Evolutionary conservation across 192 early-diverging fungal genomes (phyloP), one percentile per base, ranked within the genome.

Genomic region (Backusella psychrophila): DNA sequence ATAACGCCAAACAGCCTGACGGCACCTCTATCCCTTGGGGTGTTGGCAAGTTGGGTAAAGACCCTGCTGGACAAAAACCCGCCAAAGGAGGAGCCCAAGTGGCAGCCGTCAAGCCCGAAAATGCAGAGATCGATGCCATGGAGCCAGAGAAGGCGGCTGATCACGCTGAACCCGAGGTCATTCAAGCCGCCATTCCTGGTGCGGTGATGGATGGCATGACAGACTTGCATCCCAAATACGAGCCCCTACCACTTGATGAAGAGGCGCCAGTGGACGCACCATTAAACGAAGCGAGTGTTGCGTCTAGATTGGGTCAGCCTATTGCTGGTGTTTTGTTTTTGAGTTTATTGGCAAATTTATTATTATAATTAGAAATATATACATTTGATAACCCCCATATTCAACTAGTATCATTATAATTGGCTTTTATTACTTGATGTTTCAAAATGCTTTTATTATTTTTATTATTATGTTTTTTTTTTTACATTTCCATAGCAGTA

Each of bases 401-500:
- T 33, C 33, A 33, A 33, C 33, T 33, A 33, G 33, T 33, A 33
- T 33, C 29, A 29, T 29, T 29, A 29, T 29, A 0, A 29, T 29
- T 29, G 29, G 29, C 33, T 33, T 21, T 69, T 38, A 38, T 69
- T 69, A 17, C 4, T 72, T 14, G 14, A 52, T 29, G 41, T 8
- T 31, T 71, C 29, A 33, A 67, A 29, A 31, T 71, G 42, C 49
- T 26, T 36, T 41, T 42, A 6, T 26, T 46, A n/a, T 46, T 41
- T 26, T 33, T 33, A 33, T 33, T 33, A 33, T 33, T 39, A 9
- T 41, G 7, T 69, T 39, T 21, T 44, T 77, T 21, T 74, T 52
- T 73, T 80, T 80, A 85, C 73, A 80, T 76, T 67, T 84, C 81
- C 82, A 84, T 84, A 34, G 80, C 74, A 53, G 71, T 77, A 44